phyloP scores from a whole-genome alignment of 1,284 basidiomycete species.

The Inonotus obliquus region DNA sequence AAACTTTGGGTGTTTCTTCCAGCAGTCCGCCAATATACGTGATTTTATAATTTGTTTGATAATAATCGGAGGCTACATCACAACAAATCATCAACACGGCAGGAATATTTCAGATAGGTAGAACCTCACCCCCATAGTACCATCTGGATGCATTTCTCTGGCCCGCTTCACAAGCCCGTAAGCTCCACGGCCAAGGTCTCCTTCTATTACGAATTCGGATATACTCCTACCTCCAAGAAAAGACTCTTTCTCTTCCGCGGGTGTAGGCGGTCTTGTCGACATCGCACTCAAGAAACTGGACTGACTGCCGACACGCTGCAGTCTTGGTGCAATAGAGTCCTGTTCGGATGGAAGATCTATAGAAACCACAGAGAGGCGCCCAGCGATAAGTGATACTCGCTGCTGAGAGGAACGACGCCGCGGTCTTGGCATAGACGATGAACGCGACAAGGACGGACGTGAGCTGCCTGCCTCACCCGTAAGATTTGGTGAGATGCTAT shows the following conservation, averaged over 20 bases:
- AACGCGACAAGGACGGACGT: conserved; percentile 30
- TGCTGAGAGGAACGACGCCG: conserved; percentile 76
- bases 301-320: conserved; percentile 56
- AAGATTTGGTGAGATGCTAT: conserved; percentile 28
- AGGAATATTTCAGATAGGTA: conserved; percentile 2
- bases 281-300: conserved; percentile 57
- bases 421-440: conserved; percentile 51
- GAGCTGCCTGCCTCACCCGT: conserved; percentile 31
- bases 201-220: conserved; percentile 76
- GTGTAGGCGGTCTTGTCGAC: conserved; percentile 57
- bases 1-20: conserved; percentile 93
- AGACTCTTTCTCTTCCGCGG: conserved; percentile 41
- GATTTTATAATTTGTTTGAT: conserved; percentile 99
- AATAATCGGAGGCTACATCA: conserved; percentile 62
- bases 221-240: conserved; percentile 62
- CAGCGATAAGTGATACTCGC: conserved; percentile 75
- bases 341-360: conserved; percentile 62
- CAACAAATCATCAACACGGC: conserved; percentile 4
- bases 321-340: conserved; percentile 50
- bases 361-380: conserved; percentile 68
- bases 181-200: conserved; percentile 91
- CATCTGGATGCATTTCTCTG: conserved; percentile 71
- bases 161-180: conserved; percentile 95
- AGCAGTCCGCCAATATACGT: conserved; percentile 96
- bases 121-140: conserved; percentile 72